Conservation (phyloP, 129 eudicot species). For the Lactuca sativa region DNA sequence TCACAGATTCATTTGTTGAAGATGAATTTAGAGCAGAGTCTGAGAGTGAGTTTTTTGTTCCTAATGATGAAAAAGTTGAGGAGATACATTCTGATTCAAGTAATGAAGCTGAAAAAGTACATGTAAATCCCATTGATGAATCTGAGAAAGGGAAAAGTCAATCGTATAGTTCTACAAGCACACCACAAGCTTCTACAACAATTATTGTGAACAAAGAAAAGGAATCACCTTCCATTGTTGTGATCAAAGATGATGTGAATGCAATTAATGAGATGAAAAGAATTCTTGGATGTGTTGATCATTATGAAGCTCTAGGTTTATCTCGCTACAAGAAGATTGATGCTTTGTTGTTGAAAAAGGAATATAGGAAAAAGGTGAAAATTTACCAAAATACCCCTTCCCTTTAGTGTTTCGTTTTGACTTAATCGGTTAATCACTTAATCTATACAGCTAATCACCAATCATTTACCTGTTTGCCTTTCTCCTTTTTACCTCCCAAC, state of each 20-base stretch:
- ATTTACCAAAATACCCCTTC: background rate
- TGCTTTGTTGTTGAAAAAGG: conserved; percentile 63
- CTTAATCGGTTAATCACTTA: no score
- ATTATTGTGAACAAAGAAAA: conserved; percentile 46
- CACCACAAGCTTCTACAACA: conserved; percentile 40
- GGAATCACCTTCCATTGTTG: conserved; percentile 35
- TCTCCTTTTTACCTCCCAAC: no score
- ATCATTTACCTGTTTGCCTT: no score
- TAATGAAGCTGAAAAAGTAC: conserved; percentile 17
- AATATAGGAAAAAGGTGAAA: conserved; percentile 82
- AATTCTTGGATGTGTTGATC: conserved; percentile 60
- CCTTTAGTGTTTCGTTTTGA: background rate
- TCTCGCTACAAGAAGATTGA: conserved; percentile 73
- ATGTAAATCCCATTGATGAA: conserved; percentile 16
- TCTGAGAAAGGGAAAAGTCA: conserved; percentile 19
- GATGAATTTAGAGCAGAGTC: conserved; percentile 61
- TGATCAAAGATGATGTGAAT: conserved; percentile 59
- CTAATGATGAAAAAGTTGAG: conserved; percentile 43
- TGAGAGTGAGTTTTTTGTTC: conserved; percentile 57
- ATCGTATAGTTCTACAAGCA: conserved; percentile 43
- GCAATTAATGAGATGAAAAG: conserved; percentile 72
- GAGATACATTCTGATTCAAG: conserved; percentile 17
- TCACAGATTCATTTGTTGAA: conserved; percentile 57
- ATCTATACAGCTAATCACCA: no score
- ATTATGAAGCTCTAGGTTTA: conserved; percentile 84